phyloP scores from a whole-genome alignment of 257 asterid genomes.

The Fraxinus pennsylvanica region DNA sequence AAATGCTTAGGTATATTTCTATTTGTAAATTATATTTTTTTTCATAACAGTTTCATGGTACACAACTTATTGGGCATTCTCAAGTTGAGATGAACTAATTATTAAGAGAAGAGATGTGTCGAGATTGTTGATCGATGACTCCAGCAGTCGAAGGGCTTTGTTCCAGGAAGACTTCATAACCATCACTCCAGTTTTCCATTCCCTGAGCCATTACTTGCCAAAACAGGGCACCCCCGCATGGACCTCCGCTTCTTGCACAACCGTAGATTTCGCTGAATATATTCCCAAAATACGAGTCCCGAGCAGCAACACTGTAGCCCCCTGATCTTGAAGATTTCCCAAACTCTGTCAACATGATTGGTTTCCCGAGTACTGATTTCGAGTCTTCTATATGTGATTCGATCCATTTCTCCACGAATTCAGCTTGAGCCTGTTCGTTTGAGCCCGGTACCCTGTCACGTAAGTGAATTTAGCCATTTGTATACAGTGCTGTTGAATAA shows the following conservation, averaged over 20 bases:
- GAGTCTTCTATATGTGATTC: conserved; percentile 48
- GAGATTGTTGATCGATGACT: conserved; percentile 47
- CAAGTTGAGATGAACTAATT: not conserved
- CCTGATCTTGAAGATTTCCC: conserved; percentile 57
- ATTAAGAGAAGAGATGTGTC: conserved; percentile 34
- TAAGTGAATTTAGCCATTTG: not conserved
- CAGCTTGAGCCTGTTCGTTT: conserved; percentile 34
- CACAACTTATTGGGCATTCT: not conserved
- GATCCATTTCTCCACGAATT: conserved; percentile 52
- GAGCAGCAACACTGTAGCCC: conserved; percentile 33
- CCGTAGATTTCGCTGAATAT: conserved; percentile 36
- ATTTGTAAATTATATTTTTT: not conserved
- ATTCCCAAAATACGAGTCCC: conserved; percentile 36
- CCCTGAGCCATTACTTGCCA: conserved; percentile 66
- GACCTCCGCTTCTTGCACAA: conserved; percentile 48
- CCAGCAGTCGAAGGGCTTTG: conserved; percentile 46
- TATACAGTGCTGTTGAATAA: not conserved
- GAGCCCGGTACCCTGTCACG: conserved; percentile 42
- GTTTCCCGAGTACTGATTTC: conserved; percentile 38
- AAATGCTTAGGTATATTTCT: not conserved
- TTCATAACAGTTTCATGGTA: not conserved
- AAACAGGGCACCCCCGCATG: conserved; percentile 55
- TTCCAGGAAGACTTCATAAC: conserved; percentile 51
- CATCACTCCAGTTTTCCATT: conserved; percentile 57
- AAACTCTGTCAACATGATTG: conserved; percentile 51